These are phyloP conservation scores for Rhodotorula graminis DNA, from an alignment of 768 basidiomycete species.

Conservation along the genomic window DNA sequence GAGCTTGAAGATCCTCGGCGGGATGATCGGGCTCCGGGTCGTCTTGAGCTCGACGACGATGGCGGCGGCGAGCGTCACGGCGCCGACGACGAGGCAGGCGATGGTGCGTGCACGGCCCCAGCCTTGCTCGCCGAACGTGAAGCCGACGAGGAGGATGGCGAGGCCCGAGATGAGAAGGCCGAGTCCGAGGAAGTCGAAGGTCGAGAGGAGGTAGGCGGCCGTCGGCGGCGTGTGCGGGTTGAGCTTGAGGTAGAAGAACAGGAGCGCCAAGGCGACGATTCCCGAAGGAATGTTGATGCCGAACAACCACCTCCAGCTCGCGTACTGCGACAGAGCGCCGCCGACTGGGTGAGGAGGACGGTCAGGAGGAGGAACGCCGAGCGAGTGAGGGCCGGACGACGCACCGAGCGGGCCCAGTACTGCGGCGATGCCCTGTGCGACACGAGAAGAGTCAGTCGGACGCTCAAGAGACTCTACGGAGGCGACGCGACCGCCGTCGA, in stretches of 20 bases:
- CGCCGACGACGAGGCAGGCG: constrained; percentile 36
- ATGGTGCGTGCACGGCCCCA: constrained; percentile 38
- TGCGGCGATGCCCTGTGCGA: constrained; percentile 56
- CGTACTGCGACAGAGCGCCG: background rate
- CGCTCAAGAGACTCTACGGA: too few relatives aligned
- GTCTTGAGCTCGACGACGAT: constrained; percentile 41
- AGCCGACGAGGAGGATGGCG: constrained; percentile 46
- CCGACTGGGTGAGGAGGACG: too few relatives aligned
- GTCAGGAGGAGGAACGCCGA: constrained; percentile 60
- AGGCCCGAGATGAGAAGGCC: background rate
- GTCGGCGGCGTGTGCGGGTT: constrained; percentile 43
- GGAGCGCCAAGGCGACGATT: constrained; percentile 44
- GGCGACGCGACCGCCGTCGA: too few relatives aligned
- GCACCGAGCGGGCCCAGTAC: constrained; percentile 65
- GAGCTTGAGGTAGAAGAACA: constrained; percentile 48
- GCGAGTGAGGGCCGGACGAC: constrained; percentile 66
- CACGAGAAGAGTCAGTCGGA: too few relatives aligned
- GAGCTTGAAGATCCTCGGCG: constrained; percentile 45
- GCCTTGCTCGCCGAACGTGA: constrained; percentile 36
- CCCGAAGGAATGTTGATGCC: constrained; percentile 47
- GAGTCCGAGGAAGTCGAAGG: constrained; percentile 49
- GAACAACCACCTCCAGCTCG: background rate
- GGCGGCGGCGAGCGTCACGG: constrained; percentile 38
- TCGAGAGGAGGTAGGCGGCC: constrained; percentile 39
- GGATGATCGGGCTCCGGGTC: constrained; percentile 48